Base-by-base conservation (phyloP, 768 basidiomycete species). In the Neoboletus magnificus region DNA sequence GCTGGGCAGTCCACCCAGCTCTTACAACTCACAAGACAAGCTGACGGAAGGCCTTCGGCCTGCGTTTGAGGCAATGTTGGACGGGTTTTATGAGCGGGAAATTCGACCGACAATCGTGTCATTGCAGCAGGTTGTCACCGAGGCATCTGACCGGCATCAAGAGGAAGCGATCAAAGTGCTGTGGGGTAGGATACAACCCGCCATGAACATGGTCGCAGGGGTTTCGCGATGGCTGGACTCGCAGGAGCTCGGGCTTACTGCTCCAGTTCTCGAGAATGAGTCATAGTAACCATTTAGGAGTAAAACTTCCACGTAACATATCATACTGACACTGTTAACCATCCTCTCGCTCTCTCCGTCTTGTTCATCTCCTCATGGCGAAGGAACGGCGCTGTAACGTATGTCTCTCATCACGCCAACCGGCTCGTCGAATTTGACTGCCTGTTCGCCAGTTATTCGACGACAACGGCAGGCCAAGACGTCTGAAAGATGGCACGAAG, bases 381-480 rank as follows among this genome's bases (percentile, higher is more conserved):
- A 71, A 71, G 52, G 58, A 61, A 60, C 60, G 52, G 33, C 70
- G 70, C 4, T 71, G 70, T 22, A 71, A 71, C 22, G 70, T 73
- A 63, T 50, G 65, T 67, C 41, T 50, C 33, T 29, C 16, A 16
- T 40, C 22, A 27, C 29, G 54, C 11, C n/a, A 41, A 25, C 45
- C 33, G 9, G 22, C 20, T 3, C 25, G 37, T 50, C 35, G 22
- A 49, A 12, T 32, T 63, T 59, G 55, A 59, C n/a, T 30, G 27
- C 8, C 27, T 20, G 25, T 52, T 22, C 6, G 29, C 23, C 33
- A 71, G 70, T 37, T 73, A 16, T 71, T 48, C 33, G 70, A 71
- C 23, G 70, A 71, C 48, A 37, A 62, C 22, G 70, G 70, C 9
- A 56, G 32, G 44, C 57, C 68, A 12, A 66, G 70, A 23, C 60